These are phyloP conservation scores for Globisporangium cystogenes DNA, from an alignment of 352 stramenopile species.

Conservation along the genomic window DNA sequence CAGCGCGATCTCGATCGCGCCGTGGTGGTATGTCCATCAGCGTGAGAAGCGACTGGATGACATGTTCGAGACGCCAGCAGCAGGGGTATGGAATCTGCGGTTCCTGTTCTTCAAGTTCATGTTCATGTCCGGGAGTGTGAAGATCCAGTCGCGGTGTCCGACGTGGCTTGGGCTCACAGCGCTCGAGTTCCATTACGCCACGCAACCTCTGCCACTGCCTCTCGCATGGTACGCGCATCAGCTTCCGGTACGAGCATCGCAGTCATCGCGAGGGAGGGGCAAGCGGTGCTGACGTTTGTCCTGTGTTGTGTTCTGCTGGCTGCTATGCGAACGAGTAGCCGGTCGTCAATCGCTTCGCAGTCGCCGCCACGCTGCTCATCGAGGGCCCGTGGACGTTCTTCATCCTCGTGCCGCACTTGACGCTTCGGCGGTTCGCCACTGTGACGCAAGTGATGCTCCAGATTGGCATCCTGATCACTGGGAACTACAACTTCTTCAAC, in stretches of 20 bases:
- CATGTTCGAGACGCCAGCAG: constrained; percentile 23
- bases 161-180: constrained; percentile 90
- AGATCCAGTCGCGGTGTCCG: constrained; percentile 87
- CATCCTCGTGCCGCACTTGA: constrained; percentile 59
- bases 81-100: constrained; percentile 58
- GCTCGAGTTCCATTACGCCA: constrained; percentile 91
- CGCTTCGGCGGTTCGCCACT: constrained; percentile 46
- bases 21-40: constrained; percentile 21
- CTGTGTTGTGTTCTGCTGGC: neutral
- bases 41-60: neutral
- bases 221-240: constrained; percentile 86
- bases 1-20: constrained; percentile 46
- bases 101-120: constrained; percentile 94
- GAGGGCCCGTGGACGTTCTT: constrained; percentile 87
- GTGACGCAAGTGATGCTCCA: constrained; percentile 78
- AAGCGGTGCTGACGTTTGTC: neutral
- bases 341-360: constrained; percentile 62
- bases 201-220: constrained; percentile 73
- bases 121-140: constrained; percentile 90
- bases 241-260: constrained; percentile 37
- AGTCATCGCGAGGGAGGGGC: neutral
- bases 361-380: constrained; percentile 82
- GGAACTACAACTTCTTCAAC: constrained; percentile 96
- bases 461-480: constrained; percentile 80
- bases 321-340: constrained; percentile 24